Evolutionary conservation across 2,329 filamentous ascomycete genomes (phyloP).

Genomic region (Diaporthe citrichinensis): DNA sequence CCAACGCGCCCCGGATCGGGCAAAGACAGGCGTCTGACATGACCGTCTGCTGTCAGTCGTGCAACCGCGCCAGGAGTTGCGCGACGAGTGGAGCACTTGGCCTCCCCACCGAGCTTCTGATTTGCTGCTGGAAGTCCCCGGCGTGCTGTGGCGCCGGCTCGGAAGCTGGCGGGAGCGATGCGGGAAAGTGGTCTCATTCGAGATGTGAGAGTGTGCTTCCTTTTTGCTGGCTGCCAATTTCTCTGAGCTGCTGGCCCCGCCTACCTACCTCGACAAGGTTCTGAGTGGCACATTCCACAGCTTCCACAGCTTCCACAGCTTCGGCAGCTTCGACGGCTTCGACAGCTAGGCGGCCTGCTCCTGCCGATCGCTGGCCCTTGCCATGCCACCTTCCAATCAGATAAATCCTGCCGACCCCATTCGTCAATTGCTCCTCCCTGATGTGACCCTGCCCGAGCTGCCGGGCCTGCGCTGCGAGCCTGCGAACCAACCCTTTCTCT

Average conservation of each 20-base stretch:
- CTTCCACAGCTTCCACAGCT: slow-evolving; percentile 4
- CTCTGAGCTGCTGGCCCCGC: background rate
- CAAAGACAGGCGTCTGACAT: slow-evolving; percentile 30
- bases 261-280: background rate
- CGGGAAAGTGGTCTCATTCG: slow-evolving; percentile 17
- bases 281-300: background rate
- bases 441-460: slow-evolving; percentile 22
- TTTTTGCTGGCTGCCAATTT: background rate
- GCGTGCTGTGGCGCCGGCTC: slow-evolving; percentile 20
- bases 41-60: slow-evolving; percentile 41
- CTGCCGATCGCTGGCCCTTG: background rate
- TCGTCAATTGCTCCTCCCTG: background rate
- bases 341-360: background rate
- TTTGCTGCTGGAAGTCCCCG: slow-evolving; percentile 8
- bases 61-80: slow-evolving; percentile 34
- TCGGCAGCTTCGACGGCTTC: background rate
- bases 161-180: slow-evolving; percentile 33
- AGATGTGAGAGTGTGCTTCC: background rate
- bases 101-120: background rate
- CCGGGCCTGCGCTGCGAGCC: background rate
- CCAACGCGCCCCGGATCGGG: slow-evolving; percentile 21
- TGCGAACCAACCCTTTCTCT: background rate
- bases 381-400: background rate
- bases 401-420: slow-evolving; percentile 18
- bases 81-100: slow-evolving; percentile 33